A percentile compares a stretch with the other conserved stretches of the same genome.
Conservation (phyloP, 768 basidiomycete genomes). For the Suillus ampliporus region DNA sequence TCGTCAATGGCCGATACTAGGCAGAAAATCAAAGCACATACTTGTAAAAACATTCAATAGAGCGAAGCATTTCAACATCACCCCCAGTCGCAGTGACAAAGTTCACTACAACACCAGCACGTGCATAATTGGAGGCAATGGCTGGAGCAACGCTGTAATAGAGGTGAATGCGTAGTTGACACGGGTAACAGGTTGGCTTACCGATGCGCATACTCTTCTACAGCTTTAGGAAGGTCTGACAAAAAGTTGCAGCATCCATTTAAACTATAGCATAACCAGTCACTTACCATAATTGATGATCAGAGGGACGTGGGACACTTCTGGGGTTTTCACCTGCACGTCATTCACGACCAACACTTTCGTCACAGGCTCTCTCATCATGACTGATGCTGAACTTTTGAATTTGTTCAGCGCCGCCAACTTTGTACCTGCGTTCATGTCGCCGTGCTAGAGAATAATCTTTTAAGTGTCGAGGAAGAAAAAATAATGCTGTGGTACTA, state of each 20-base stretch:
- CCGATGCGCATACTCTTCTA: slow-evolving; percentile 98
- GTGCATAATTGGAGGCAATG: slow-evolving; percentile 80
- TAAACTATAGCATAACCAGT: background rate
- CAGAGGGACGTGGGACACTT: slow-evolving; percentile 88
- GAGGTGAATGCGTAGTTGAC: slow-evolving; percentile 15
- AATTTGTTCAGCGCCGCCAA: slow-evolving; percentile 87
- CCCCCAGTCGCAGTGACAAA: slow-evolving; percentile 98
- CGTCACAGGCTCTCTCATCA: slow-evolving; percentile 68
- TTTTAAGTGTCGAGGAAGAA: slow-evolving; percentile 17
- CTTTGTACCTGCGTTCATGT: slow-evolving; percentile 87
- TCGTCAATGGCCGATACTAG: slow-evolving; percentile 7
- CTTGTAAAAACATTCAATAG: slow-evolving; percentile 99
- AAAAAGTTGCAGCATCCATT: slow-evolving; percentile 15
- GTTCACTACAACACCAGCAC: slow-evolving; percentile 93
- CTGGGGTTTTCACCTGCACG: slow-evolving; percentile 88
- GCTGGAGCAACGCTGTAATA: slow-evolving; percentile 78
- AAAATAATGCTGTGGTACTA: slow-evolving; percentile 40
- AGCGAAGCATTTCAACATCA: slow-evolving; percentile 97
- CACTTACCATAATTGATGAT: slow-evolving; percentile 91
- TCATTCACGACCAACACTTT: slow-evolving; percentile 93
- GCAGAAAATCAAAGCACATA: slow-evolving; percentile 41
- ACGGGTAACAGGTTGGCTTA: slow-evolving; percentile 36
- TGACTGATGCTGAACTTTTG: slow-evolving; percentile 56
- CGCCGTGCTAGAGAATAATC: slow-evolving; percentile 69
- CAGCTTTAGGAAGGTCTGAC: slow-evolving; percentile 87